phyloP scores from a whole-genome alignment of 1,284 basidiomycete genomes.

The Leccinum subrobustum region DNA sequence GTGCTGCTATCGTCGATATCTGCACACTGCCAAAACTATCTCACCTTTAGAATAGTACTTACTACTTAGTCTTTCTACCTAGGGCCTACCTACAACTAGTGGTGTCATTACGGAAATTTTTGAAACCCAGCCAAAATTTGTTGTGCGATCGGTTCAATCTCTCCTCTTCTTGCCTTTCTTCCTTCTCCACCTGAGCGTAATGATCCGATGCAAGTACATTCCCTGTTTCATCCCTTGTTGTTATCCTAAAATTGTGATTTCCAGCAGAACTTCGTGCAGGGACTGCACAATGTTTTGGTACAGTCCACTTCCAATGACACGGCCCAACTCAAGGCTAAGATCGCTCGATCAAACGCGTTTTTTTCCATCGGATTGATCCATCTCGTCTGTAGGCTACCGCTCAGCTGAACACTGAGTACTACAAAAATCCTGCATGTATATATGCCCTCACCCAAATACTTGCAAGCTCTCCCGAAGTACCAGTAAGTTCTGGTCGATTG shows the following conservation, averaged over 20 bases:
- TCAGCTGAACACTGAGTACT: slow-evolving; percentile 87
- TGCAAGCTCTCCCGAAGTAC: slow-evolving; percentile 76
- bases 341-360: slow-evolving; percentile 26
- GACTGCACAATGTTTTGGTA: slow-evolving; percentile 80
- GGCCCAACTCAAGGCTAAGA: slow-evolving; percentile 76
- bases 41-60: no score
- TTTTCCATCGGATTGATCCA: slow-evolving; percentile 9
- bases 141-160: slow-evolving; percentile 23
- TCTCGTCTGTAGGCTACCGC: slow-evolving; percentile 74
- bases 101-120: slow-evolving; percentile 23
- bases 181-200: slow-evolving; percentile 13
- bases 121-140: slow-evolving; percentile 34
- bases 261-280: slow-evolving; percentile 70
- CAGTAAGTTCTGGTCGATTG: slow-evolving; percentile 45
- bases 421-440: slow-evolving; percentile 89
- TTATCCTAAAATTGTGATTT: slow-evolving; percentile 2
- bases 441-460: slow-evolving; percentile 90
- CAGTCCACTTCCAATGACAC: slow-evolving; percentile 89
- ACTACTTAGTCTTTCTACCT: no score
- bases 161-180: slow-evolving; percentile 13
- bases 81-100: neutral
- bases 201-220: slow-evolving; percentile 29
- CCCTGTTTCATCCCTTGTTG: neutral
- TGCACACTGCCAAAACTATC: no score
- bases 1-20: no score